Conservation (phyloP, 78 protist species). For the Isochrysis galbana region DNA sequence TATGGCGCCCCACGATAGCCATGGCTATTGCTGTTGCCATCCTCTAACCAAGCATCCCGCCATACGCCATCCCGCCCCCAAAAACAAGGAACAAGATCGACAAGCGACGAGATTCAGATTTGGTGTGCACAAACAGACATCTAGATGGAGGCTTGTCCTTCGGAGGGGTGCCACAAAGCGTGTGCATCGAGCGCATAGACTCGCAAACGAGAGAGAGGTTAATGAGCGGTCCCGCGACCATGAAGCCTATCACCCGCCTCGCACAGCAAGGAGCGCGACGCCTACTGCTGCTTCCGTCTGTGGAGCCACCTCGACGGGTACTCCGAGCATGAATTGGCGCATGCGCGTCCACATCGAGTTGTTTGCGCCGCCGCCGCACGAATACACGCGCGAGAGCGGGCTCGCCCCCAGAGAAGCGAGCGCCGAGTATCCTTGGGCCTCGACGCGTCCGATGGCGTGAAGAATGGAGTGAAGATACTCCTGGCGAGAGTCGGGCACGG, state of each 20-base stretch:
- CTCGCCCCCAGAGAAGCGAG: background rate
- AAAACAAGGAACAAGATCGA: too few species aligned
- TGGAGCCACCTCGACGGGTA: background rate
- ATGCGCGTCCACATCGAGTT: background rate
- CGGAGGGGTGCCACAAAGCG: too few species aligned
- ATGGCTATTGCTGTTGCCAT: too few species aligned
- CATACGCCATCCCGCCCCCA: too few species aligned
- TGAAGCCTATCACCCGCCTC: background rate
- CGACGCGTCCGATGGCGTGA: background rate
- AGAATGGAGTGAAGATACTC: background rate
- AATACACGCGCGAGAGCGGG: background rate
- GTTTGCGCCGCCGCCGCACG: constrained; percentile 1
- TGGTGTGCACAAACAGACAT: too few species aligned
- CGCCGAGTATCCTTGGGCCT: background rate
- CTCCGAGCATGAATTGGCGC: background rate
- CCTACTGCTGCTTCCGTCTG: background rate
- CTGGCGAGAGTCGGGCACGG: background rate
- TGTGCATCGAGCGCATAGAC: too few species aligned
- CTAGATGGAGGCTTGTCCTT: too few species aligned
- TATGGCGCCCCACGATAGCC: too few species aligned
- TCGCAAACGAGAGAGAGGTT: too few species aligned
- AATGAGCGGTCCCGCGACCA: too few species aligned
- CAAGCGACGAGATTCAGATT: too few species aligned
- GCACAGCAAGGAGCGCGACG: background rate
- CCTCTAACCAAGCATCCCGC: too few species aligned